A percentile compares a stretch with the other conserved stretches of the same genome.
These are phyloP conservation scores for Hyphodiscus sp. DNA, from an alignment of 2,329 filamentous ascomycete species.

Conservation along the genomic window DNA sequence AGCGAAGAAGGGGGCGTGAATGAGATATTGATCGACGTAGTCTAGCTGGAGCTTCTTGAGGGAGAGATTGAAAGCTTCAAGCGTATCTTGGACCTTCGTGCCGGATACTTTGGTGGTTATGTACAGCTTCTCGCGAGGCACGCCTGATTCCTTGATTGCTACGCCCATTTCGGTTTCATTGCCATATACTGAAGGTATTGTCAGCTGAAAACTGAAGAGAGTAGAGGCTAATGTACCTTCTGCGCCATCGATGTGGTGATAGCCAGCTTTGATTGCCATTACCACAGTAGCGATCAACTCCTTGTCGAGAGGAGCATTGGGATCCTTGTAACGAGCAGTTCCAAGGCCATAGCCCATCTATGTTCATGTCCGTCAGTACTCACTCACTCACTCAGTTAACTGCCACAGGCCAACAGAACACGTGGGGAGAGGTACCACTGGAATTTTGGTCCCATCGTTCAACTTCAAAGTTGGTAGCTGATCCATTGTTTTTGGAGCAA, in stretches of 20 bases:
- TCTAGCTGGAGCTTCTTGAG: slow-evolving; percentile 60
- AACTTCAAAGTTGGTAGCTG: slow-evolving; percentile 57
- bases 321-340: slow-evolving; percentile 55
- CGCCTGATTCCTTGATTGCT: slow-evolving; percentile 60
- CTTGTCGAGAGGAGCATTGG: slow-evolving; percentile 41
- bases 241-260: slow-evolving; percentile 67
- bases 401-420: too few species aligned
- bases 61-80: slow-evolving; percentile 44
- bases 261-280: slow-evolving; percentile 62
- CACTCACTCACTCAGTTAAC: slow-evolving; percentile 35
- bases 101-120: slow-evolving; percentile 55
- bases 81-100: slow-evolving; percentile 26
- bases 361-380: slow-evolving; percentile 44
- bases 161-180: slow-evolving; percentile 65
- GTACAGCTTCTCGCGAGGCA: slow-evolving; percentile 63
- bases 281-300: slow-evolving; percentile 45
- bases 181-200: slow-evolving; percentile 41
- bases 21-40: slow-evolving; percentile 67
- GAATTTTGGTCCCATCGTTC: slow-evolving; percentile 68
- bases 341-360: slow-evolving; percentile 68
- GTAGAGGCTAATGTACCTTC: slow-evolving; percentile 43
- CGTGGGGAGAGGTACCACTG: slow-evolving; percentile 44
- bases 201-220: not conserved
- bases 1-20: slow-evolving; percentile 52
- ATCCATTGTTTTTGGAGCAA: slow-evolving; percentile 64